phyloP scores from a whole-genome alignment of 768 basidiomycete genomes.

The Tylopilus sp. region DNA sequence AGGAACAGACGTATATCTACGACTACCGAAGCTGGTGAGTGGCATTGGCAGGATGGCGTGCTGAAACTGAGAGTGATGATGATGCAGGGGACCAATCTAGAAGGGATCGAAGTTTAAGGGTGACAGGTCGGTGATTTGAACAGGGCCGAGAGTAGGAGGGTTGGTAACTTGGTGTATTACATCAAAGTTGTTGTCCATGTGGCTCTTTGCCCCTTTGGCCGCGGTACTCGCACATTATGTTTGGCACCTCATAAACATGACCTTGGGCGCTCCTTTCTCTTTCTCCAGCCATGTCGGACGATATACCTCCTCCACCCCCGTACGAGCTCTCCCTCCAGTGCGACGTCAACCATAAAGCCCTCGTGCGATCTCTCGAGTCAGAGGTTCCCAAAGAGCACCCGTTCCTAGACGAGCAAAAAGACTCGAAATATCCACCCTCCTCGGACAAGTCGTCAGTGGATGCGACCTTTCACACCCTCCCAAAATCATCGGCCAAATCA shows the following conservation, averaged over 20 bases:
- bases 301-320: slow-evolving; percentile 37
- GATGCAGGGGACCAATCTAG: slow-evolving; percentile 74
- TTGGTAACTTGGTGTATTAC: no score
- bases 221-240: slow-evolving; percentile 4
- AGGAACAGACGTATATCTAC: slow-evolving; percentile 83
- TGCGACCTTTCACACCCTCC: neutral
- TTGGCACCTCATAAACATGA: neutral
- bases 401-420: slow-evolving; percentile 15
- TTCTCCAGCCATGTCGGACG: slow-evolving; percentile 20
- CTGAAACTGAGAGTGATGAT: neutral
- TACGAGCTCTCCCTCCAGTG: slow-evolving; percentile 36
- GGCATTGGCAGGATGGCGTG: neutral
- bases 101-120: slow-evolving; percentile 75
- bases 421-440: slow-evolving; percentile 10
- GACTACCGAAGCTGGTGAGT: slow-evolving; percentile 75
- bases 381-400: slow-evolving; percentile 10
- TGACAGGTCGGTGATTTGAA: slow-evolving; percentile 7
- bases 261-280: slow-evolving; percentile 9
- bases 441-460: slow-evolving; percentile 5
- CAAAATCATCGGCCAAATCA: slow-evolving; percentile 1
- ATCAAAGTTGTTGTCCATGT: no score
- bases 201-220: no score
- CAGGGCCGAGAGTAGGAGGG: neutral
- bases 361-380: slow-evolving; percentile 20
- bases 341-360: slow-evolving; percentile 47